A percentile compares a stretch with the other conserved stretches of the same genome.
Conservation (phyloP, 805 yeast species). For the Wickerhamiella azyma region DNA sequence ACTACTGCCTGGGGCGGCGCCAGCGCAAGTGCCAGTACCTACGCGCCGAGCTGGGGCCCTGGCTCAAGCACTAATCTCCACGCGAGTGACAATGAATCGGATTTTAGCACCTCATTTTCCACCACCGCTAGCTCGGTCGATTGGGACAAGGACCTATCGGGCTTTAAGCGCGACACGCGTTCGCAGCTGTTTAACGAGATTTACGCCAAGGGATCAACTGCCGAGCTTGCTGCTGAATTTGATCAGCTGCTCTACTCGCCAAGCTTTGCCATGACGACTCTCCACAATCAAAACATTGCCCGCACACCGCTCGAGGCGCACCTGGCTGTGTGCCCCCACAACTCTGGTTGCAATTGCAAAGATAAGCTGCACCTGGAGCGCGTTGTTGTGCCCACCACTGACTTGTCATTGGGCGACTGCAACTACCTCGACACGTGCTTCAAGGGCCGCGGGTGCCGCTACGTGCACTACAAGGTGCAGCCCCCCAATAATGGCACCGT, state of each 20-base stretch:
- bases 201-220: background rate
- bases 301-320: background rate
- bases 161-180: background rate
- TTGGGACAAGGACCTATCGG: background rate
- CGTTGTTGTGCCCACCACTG: constrained; percentile 39
- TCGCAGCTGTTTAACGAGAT: constrained; percentile 2
- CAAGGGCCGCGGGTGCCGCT: constrained; percentile 65
- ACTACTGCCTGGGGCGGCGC: too few species aligned
- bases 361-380: constrained; percentile 24
- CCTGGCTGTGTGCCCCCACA: constrained; percentile 4
- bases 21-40: too few species aligned
- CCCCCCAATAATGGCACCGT: constrained; percentile 3
- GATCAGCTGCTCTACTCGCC: background rate
- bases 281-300: background rate
- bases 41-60: background rate
- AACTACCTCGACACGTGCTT: constrained; percentile 91
- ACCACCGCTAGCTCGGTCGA: background rate
- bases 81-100: background rate
- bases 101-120: background rate
- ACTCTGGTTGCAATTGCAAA: background rate
- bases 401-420: constrained; percentile 67
- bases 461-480: constrained; percentile 47
- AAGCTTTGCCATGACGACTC: background rate
- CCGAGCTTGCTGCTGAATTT: background rate
- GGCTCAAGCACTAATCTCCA: too few species aligned